phyloP scores from a whole-genome alignment of 2,329 filamentous ascomycete species.

The Graphiopsis chlorocephala region DNA sequence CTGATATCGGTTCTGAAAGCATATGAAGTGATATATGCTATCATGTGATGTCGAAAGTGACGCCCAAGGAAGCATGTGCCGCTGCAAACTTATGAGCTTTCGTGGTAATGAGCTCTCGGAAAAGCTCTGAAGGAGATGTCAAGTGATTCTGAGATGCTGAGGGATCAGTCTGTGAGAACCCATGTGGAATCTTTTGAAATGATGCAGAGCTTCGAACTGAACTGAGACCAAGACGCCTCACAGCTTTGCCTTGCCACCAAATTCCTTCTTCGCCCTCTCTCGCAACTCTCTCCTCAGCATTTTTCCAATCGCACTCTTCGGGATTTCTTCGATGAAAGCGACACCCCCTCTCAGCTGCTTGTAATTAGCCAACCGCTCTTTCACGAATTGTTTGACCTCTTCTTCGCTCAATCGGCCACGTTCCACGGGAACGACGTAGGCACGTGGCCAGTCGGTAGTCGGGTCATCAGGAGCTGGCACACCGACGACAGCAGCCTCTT shows the following conservation, averaged over 20 bases:
- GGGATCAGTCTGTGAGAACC: neutral
- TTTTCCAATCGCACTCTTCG: slow-evolving; percentile 49
- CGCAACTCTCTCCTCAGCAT: slow-evolving; percentile 47
- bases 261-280: slow-evolving; percentile 25
- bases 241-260: neutral
- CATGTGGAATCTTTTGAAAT: neutral
- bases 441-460: slow-evolving; percentile 47
- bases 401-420: slow-evolving; percentile 35
- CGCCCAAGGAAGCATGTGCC: neutral
- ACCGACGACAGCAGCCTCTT: slow-evolving; percentile 47
- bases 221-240: neutral
- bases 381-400: slow-evolving; percentile 44
- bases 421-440: slow-evolving; percentile 42
- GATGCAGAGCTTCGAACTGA: neutral
- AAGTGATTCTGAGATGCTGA: neutral
- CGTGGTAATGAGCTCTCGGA: neutral
- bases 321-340: slow-evolving; percentile 46
- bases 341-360: slow-evolving; percentile 48
- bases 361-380: slow-evolving; percentile 45
- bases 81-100: neutral
- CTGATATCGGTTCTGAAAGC: neutral
- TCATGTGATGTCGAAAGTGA: neutral
- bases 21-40: neutral
- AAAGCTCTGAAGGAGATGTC: neutral
- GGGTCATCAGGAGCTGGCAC: slow-evolving; percentile 43